Conservation (phyloP, 192 early-diverging fungal genomes). For the Podila minutissima region DNA sequence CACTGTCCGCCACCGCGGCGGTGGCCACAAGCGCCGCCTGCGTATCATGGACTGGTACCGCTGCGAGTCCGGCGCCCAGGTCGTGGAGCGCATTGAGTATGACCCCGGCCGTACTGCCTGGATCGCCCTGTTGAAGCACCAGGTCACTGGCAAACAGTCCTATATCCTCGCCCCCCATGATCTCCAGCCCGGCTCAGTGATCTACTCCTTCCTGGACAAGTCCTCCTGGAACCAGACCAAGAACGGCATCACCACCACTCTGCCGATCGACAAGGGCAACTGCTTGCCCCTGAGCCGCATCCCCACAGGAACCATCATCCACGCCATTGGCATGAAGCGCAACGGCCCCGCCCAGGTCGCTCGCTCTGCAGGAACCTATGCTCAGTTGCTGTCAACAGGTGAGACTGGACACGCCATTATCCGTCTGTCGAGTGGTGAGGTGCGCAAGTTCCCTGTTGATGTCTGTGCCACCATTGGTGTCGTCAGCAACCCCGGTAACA, state of each 20-base stretch:
- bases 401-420: slow-evolving; percentile 85
- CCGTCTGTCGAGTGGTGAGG: slow-evolving; percentile 86
- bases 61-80: slow-evolving; percentile 73
- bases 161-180: slow-evolving; percentile 89
- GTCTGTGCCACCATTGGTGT: slow-evolving; percentile 91
- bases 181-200: slow-evolving; percentile 78
- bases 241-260: slow-evolving; percentile 50
- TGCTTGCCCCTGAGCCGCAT: slow-evolving; percentile 90
- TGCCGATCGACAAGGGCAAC: slow-evolving; percentile 84
- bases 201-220: slow-evolving; percentile 69
- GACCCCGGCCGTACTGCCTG: slow-evolving; percentile 93
- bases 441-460: slow-evolving; percentile 84
- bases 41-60: slow-evolving; percentile 91
- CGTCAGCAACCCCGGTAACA: slow-evolving; percentile 91
- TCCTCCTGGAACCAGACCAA: slow-evolving; percentile 43
- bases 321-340: slow-evolving; percentile 84
- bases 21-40: slow-evolving; percentile 90
- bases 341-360: slow-evolving; percentile 80
- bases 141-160: slow-evolving; percentile 77
- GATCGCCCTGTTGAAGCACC: slow-evolving; percentile 85
- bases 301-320: slow-evolving; percentile 91
- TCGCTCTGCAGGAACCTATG: slow-evolving; percentile 88
- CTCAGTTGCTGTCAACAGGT: slow-evolving; percentile 84
- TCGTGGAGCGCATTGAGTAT: slow-evolving; percentile 92
- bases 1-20: slow-evolving; percentile 93